These are phyloP conservation scores for Diutina mesorugosa DNA, from an alignment of 1,139 yeast species.

Conservation along the genomic window DNA sequence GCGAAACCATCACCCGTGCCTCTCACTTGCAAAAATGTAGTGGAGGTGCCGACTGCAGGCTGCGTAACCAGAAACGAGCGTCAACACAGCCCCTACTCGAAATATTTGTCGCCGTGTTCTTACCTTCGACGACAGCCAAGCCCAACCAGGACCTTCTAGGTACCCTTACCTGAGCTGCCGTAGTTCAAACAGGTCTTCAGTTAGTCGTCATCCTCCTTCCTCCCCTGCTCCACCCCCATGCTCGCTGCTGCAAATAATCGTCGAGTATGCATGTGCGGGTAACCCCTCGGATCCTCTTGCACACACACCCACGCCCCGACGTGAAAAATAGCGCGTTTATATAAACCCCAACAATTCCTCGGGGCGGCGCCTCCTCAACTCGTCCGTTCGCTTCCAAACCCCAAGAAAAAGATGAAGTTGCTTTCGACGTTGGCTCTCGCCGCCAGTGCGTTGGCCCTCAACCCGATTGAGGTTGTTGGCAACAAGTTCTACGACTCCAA, in stretches of 20 bases:
- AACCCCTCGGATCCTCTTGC: not conserved
- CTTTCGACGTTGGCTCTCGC: slow-evolving; percentile 1
- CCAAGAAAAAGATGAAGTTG: not conserved
- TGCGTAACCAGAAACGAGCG: not conserved
- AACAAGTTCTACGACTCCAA: slow-evolving; percentile 69
- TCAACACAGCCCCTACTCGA: not conserved
- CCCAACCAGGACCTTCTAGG: too few species aligned
- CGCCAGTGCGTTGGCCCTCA: not conserved
- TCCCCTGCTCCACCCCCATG: too few species aligned
- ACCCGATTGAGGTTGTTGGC: slow-evolving; percentile 44
- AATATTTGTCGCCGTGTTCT: too few species aligned
- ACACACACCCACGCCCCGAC: not conserved
- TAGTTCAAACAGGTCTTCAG: too few species aligned
- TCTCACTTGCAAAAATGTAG: not conserved
- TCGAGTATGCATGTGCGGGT: not conserved
- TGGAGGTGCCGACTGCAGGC: not conserved
- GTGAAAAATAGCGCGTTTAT: not conserved
- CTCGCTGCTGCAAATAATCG: not conserved
- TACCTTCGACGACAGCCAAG: too few species aligned
- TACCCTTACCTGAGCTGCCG: too few species aligned
- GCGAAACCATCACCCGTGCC: not conserved
- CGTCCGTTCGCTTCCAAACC: not conserved
- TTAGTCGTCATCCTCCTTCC: too few species aligned
- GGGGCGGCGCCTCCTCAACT: not conserved
- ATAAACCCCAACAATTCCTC: not conserved